Percentiles rank a stretch among this genome's conserved stretches.
phyloP scores from a whole-genome alignment of 75 land plant species.

The Ceratopteris richardii region DNA sequence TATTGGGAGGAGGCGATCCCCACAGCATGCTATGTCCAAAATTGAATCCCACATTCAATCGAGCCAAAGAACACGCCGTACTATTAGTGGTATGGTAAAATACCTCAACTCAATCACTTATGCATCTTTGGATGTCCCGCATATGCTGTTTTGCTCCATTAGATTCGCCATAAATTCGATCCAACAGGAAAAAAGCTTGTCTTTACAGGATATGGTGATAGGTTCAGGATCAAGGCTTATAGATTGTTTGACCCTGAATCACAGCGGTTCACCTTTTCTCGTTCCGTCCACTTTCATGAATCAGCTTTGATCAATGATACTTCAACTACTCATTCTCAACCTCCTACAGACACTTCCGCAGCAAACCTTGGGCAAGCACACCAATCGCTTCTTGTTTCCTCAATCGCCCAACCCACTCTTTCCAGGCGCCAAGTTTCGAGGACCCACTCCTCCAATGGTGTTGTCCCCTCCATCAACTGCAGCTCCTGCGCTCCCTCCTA shows the following conservation, averaged over 20 bases:
- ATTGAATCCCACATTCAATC: background rate
- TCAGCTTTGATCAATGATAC: background rate
- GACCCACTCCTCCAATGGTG: background rate
- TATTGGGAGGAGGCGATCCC: constrained; percentile 7
- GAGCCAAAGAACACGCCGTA: background rate
- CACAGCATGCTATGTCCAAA: constrained; percentile 5
- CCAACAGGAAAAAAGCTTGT: background rate
- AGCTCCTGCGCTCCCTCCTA: too few species aligned
- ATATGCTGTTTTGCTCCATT: background rate
- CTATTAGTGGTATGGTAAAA: background rate
- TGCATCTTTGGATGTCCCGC: background rate
- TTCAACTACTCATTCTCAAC: background rate
- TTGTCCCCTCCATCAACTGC: too few species aligned
- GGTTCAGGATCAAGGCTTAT: constrained; percentile 1
- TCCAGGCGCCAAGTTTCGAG: background rate
- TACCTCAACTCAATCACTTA: background rate
- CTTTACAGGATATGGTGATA: background rate
- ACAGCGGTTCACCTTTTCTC: background rate
- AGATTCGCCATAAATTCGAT: background rate
- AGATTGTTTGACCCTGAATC: background rate
- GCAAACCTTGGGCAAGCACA: background rate
- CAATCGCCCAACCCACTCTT: background rate
- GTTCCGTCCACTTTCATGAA: background rate
- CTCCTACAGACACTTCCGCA: background rate
- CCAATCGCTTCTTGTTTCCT: background rate